Evolutionary conservation across 2,329 filamentous ascomycete genomes (phyloP).

Genomic region (Ophiostoma sp.): DNA sequence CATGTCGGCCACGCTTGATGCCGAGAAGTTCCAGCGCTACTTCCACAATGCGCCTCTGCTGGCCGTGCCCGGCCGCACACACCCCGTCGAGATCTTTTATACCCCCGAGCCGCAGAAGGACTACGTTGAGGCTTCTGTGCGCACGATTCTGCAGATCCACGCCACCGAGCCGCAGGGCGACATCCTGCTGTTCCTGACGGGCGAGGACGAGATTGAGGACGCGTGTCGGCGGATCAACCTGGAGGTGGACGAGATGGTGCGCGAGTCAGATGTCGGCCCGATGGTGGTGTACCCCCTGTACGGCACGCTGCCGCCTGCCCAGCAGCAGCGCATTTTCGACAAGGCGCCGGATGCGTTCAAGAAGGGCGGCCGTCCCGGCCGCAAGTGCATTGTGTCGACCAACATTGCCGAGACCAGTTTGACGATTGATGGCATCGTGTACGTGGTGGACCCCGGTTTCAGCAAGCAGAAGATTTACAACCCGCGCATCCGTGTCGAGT

Average conservation of each 20-base stretch:
- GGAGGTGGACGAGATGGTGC: slow-evolving; percentile 84
- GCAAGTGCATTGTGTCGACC: slow-evolving; percentile 90
- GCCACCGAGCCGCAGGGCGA: slow-evolving; percentile 88
- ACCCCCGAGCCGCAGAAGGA: slow-evolving; percentile 93
- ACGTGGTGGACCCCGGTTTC: slow-evolving; percentile 98
- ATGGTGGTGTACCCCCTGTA: slow-evolving; percentile 90
- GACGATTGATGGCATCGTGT: slow-evolving; percentile 98
- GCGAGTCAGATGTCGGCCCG: slow-evolving; percentile 87
- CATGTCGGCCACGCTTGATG: slow-evolving; percentile 97
- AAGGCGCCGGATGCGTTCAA: slow-evolving; percentile 69
- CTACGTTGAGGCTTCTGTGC: slow-evolving; percentile 90
- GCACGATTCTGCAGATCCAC: slow-evolving; percentile 95
- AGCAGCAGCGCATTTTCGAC: slow-evolving; percentile 94
- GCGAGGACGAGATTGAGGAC: slow-evolving; percentile 98
- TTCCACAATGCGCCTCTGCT: slow-evolving; percentile 92
- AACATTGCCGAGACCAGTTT: slow-evolving; percentile 98
- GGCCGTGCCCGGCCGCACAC: slow-evolving; percentile 88
- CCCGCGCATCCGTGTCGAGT: slow-evolving; percentile 91
- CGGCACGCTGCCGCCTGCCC: slow-evolving; percentile 81
- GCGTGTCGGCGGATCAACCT: slow-evolving; percentile 85
- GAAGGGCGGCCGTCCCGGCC: slow-evolving; percentile 76
- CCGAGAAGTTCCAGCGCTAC: slow-evolving; percentile 95
- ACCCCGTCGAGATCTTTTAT: slow-evolving; percentile 98
- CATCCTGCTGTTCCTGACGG: slow-evolving; percentile 88
- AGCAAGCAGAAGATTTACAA: slow-evolving; percentile 99